Base-by-base conservation (phyloP, 768 basidiomycete species). In the Boletus coccyginus region DNA sequence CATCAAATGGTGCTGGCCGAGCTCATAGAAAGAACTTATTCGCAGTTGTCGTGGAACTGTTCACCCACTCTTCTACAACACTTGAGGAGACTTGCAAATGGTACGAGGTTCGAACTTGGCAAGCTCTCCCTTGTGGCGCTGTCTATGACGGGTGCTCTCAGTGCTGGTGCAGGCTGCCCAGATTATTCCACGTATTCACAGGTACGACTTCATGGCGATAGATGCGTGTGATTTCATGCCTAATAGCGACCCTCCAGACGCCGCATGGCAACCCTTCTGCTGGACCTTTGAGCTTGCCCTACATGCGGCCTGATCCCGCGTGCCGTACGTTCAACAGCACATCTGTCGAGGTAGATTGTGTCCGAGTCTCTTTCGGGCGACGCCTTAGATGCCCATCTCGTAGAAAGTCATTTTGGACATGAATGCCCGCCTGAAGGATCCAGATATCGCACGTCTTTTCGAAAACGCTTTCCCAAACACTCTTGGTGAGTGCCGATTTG, bases 401-500 rank as follows among this genome's bases (percentile, higher is more conserved):
- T 58, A 90, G 88, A 78, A 82, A 78, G 87, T 90, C 31, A 86
- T 91, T 32, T 62, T 59, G n/a, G 86, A 91, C 68, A 87, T 90
- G 86, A 90, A 81, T 42, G 67, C 74, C 17, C 77, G 85, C 44
- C 73, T 92, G 54, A 90, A 84, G 66, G 87, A 92, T 65, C 86
- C 88, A 0, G 90, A 92, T 62, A 60, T 92, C 50, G 90, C 89
- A 13, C 80, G 87, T 48, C 67, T 92, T 21, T 92, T 92, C 60
- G 89, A 90, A 69, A 92, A 91, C 58, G 86, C 89, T 1, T 90
- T 90, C 65, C 90, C 90, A 4, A 90, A 90, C 62, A 92, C 90
- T 0, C 78, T 92, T 44, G 89, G 88, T 88, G 60, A 56, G 76
- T 66, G 32, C 10, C 33, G 13, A 52, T 39, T 46, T 32, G 40